Evolutionary conservation across 1,284 basidiomycete genomes (phyloP).

Genomic region (Neonothopanus nambi): DNA sequence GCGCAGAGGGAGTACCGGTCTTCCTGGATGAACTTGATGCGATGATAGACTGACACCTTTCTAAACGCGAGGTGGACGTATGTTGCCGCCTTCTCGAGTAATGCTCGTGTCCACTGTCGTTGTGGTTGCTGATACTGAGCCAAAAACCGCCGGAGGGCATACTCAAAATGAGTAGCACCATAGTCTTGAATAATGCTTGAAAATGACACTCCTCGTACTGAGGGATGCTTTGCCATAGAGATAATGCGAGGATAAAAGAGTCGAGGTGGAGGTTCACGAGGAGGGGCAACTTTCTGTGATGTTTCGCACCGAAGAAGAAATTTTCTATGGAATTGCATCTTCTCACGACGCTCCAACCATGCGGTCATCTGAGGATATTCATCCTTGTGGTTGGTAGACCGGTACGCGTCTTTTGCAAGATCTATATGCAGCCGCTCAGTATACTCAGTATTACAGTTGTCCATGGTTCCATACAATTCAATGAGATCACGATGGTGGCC

Average conservation of each 20-base stretch:
- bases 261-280: conserved; percentile 20
- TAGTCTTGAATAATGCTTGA: conserved; percentile 17
- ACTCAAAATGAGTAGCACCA: conserved; percentile 25
- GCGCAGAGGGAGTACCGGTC: conserved; percentile 7
- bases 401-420: too few species aligned
- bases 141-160: conserved; percentile 28
- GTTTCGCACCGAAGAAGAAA: conserved; percentile 30
- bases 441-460: too few species aligned
- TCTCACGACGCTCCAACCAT: too few species aligned
- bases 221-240: conserved; percentile 25
- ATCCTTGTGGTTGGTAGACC: too few species aligned
- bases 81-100: too few species aligned
- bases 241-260: conserved; percentile 13
- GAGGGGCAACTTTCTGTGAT: conserved; percentile 26
- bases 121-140: conserved; percentile 17
- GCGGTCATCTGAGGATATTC: too few species aligned
- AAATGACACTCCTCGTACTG: conserved; percentile 13
- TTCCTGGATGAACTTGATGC: too few species aligned
- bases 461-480: too few species aligned
- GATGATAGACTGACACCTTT: conserved; percentile 3
- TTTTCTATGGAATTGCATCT: conserved; percentile 25
- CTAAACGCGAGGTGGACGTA: too few species aligned
- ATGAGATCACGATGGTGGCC: conserved; percentile 2
- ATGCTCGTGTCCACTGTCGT: neutral
- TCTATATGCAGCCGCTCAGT: too few species aligned